Percentiles rank a stretch among this genome's conserved stretches.
These are phyloP conservation scores for Kwoniella mangroviensis DNA, from an alignment of 768 basidiomycete species.

Conservation along the genomic window DNA sequence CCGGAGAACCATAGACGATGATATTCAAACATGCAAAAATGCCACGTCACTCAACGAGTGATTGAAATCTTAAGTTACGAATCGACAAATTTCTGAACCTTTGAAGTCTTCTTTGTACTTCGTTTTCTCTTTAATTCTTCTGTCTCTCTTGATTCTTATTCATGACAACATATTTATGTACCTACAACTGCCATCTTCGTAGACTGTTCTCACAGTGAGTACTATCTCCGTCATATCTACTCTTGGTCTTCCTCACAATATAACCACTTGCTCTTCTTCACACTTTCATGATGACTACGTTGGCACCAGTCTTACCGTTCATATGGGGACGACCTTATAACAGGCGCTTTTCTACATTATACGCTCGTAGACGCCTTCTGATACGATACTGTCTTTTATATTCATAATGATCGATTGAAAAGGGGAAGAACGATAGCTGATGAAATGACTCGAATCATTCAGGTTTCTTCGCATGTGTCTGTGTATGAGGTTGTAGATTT, in stretches of 20 bases:
- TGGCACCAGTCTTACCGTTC: slow-evolving; percentile 49
- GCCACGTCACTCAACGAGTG: background rate
- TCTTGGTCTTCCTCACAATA: background rate
- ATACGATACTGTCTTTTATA: slow-evolving; percentile 10
- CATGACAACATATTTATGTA: too few relatives aligned
- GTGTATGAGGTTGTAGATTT: background rate
- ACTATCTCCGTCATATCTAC: background rate
- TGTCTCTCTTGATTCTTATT: background rate
- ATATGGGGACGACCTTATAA: slow-evolving; percentile 34
- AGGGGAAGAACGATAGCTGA: background rate
- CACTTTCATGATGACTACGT: slow-evolving; percentile 41
- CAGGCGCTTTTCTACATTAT: slow-evolving; percentile 37
- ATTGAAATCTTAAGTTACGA: too few relatives aligned
- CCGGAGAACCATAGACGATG: background rate
- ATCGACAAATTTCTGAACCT: too few relatives aligned
- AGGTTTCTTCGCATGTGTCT: background rate
- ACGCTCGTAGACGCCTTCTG: slow-evolving; percentile 44
- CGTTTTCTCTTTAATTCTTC: background rate
- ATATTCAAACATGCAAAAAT: background rate
- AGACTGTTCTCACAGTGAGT: background rate
- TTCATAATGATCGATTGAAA: background rate
- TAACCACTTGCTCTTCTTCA: background rate
- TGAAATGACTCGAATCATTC: background rate
- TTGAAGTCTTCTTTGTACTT: too few relatives aligned
- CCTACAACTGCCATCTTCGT: too few relatives aligned